These are phyloP conservation scores for Cordyceps farinosa DNA, from an alignment of 2,329 filamentous ascomycete genomes.

Conservation along the genomic window DNA sequence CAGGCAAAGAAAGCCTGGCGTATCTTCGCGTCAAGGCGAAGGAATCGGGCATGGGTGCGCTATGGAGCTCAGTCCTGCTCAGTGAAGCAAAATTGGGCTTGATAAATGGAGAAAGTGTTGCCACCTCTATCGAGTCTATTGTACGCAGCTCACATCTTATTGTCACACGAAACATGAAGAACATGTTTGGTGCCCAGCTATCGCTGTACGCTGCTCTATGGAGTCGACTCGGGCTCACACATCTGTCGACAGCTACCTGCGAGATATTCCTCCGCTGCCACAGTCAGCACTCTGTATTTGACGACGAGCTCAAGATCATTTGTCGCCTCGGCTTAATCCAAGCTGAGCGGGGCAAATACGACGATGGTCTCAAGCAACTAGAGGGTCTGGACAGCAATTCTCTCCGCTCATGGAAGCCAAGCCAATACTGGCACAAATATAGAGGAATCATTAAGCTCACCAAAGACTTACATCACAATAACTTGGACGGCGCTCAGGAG, in stretches of 20 bases:
- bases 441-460: conserved; percentile 63
- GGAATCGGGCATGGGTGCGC: conserved; percentile 79
- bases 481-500: conserved; percentile 48
- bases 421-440: conserved; percentile 69
- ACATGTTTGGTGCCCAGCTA: conserved; percentile 69
- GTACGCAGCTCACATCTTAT: conserved; percentile 80
- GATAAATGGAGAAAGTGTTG: conserved; percentile 63
- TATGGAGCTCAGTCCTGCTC: conserved; percentile 78
- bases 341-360: conserved; percentile 65
- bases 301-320: conserved; percentile 73
- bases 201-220: conserved; percentile 71
- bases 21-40: conserved; percentile 84
- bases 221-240: conserved; percentile 65
- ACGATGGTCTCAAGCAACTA: conserved; percentile 52
- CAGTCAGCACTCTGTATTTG: conserved; percentile 53
- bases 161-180: conserved; percentile 69
- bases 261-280: conserved; percentile 77
- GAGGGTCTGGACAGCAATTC: conserved; percentile 53
- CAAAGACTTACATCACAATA: conserved; percentile 55
- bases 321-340: conserved; percentile 63
- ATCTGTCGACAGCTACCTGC: conserved; percentile 56
- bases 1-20: conserved; percentile 74
- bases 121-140: conserved; percentile 68
- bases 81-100: conserved; percentile 81
- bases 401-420: conserved; percentile 70